Conservation (phyloP, 1,284 basidiomycete species). For the Salmacisia buchloeana region DNA sequence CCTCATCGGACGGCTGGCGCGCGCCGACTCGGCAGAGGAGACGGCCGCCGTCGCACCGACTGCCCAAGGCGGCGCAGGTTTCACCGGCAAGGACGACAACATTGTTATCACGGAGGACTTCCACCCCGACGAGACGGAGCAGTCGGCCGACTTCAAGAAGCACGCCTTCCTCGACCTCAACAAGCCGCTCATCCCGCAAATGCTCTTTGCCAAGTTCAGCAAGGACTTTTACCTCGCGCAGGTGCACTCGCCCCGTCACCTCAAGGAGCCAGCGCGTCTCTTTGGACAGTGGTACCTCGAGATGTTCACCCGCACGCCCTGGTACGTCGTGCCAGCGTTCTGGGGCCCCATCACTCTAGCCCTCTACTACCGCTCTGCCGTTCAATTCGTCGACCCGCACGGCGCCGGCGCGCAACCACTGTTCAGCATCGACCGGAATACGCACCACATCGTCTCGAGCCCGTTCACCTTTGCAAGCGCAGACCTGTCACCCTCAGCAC, state of each 20-base stretch:
- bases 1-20: constrained; percentile 36
- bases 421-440: not conserved
- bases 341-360: constrained; percentile 85
- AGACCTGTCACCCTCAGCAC: not conserved
- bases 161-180: constrained; percentile 88
- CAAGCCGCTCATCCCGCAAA: constrained; percentile 75
- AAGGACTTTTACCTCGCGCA: constrained; percentile 95
- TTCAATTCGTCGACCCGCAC: constrained; percentile 62
- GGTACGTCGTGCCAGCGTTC: constrained; percentile 87
- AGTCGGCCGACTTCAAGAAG: constrained; percentile 58
- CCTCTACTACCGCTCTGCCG: constrained; percentile 70
- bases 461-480: not conserved
- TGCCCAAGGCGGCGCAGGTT: constrained; percentile 26
- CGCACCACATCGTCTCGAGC: not conserved
- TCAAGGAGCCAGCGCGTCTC: constrained; percentile 76
- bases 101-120: constrained; percentile 63
- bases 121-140: constrained; percentile 40
- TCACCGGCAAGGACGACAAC: constrained; percentile 36
- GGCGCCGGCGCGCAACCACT: not conserved
- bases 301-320: constrained; percentile 78
- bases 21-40: constrained; percentile 22
- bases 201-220: constrained; percentile 76
- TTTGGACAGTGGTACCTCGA: constrained; percentile 80
- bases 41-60: constrained; percentile 12
- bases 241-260: constrained; percentile 86